These are phyloP conservation scores for Leptographium galeiforme DNA, from an alignment of 2,329 filamentous ascomycete genomes.

Conservation along the genomic window DNA sequence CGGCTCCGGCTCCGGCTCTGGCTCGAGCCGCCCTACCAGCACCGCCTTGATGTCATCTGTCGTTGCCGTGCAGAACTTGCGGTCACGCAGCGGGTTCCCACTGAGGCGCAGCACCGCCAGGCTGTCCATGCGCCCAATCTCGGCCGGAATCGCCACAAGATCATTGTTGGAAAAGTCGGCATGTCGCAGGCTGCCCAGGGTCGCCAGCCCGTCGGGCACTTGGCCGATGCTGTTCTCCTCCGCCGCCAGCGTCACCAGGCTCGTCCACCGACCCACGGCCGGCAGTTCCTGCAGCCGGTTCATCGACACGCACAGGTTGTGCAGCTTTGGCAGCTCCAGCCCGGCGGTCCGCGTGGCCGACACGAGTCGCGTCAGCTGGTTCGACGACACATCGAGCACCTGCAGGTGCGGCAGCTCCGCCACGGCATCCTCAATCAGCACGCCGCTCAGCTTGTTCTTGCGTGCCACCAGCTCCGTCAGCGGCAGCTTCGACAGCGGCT, in stretches of 20 bases:
- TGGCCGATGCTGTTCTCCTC: slow-evolving; percentile 69
- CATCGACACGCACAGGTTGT: slow-evolving; percentile 62
- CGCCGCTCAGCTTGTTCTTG: slow-evolving; percentile 66
- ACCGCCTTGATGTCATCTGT: slow-evolving; percentile 71
- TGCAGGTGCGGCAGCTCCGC: slow-evolving; percentile 52
- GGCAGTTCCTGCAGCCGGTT: slow-evolving; percentile 68
- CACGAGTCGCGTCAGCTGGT: slow-evolving; percentile 49
- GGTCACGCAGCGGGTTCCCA: slow-evolving; percentile 84
- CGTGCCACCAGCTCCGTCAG: slow-evolving; percentile 60
- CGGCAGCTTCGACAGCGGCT: slow-evolving; percentile 51
- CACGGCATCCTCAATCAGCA: slow-evolving; percentile 52
- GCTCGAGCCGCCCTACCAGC: slow-evolving; percentile 52
- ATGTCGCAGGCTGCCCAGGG: slow-evolving; percentile 54
- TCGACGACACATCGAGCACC: slow-evolving; percentile 63
- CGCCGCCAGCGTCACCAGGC: slow-evolving; percentile 57
- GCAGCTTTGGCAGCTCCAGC: slow-evolving; percentile 57
- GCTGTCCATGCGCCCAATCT: slow-evolving; percentile 66
- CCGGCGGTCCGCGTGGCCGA: slow-evolving; percentile 22
- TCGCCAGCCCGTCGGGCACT: slow-evolving; percentile 64
- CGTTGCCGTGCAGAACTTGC: slow-evolving; percentile 67
- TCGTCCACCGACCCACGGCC: slow-evolving; percentile 59
- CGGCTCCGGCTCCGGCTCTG: slow-evolving; percentile 24
- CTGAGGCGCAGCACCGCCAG: slow-evolving; percentile 63
- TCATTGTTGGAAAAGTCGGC: slow-evolving; percentile 81
- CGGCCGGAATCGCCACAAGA: slow-evolving; percentile 60